Evolutionary conservation across 2,329 filamentous ascomycete genomes (phyloP).

Genomic region (Chaetomium strumarium): DNA sequence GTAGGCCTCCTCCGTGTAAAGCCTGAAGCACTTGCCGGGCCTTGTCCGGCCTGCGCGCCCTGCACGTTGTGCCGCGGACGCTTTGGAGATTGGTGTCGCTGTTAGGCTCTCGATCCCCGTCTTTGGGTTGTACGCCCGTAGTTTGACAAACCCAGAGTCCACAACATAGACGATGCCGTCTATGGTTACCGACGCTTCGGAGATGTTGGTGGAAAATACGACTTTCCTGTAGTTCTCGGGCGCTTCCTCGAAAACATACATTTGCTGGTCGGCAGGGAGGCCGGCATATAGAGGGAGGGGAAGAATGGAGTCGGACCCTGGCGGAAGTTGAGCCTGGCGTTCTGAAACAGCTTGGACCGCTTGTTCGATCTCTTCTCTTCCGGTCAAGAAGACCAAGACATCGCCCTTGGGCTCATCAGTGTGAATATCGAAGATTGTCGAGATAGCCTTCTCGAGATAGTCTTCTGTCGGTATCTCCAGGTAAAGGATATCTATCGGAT

Average conservation of each 20-base stretch:
- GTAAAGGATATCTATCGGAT: constrained; percentile 83
- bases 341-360: constrained; percentile 75
- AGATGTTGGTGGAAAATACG: constrained; percentile 91
- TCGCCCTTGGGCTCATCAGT: constrained; percentile 74
- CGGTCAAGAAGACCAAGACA: constrained; percentile 85
- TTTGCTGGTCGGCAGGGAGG: constrained; percentile 82
- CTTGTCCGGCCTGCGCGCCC: constrained; percentile 85
- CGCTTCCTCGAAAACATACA: constrained; percentile 86
- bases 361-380: constrained; percentile 85
- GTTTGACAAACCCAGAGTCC: constrained; percentile 85
- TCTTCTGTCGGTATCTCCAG: constrained; percentile 72
- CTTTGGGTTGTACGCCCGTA: constrained; percentile 75
- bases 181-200: constrained; percentile 92
- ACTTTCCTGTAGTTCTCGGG: constrained; percentile 82
- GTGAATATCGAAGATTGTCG: constrained; percentile 85
- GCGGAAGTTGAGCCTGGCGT: constrained; percentile 56
- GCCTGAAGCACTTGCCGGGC: constrained; percentile 86
- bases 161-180: constrained; percentile 87
- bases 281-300: constrained; percentile 84
- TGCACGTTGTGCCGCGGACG: constrained; percentile 84
- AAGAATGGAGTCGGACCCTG: constrained; percentile 54
- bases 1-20: constrained; percentile 78
- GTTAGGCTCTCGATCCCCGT: constrained; percentile 87
- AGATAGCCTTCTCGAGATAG: constrained; percentile 77
- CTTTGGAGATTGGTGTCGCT: constrained; percentile 76